Base-by-base conservation (phyloP, 2,329 filamentous ascomycete genomes). In the Fusarium sp. region DNA sequence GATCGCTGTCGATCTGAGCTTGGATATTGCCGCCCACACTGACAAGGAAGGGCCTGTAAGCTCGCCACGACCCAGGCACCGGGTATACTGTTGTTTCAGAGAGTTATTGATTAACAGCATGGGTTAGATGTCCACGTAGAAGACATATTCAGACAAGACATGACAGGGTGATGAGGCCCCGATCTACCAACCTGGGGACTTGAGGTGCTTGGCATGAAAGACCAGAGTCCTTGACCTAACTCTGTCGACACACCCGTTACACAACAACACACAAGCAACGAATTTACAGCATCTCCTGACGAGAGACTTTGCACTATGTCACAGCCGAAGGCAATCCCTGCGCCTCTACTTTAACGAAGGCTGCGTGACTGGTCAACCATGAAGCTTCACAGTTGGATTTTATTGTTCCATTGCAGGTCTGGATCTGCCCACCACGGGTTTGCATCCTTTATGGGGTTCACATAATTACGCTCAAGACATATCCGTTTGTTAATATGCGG, bases 291-390 rank as follows among this genome's bases (percentile, higher is more conserved):
- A 60, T 61, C 44, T 70, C 23, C 62, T 74, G 52, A 66, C 50
- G 62, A 73, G 51, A 69, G 58, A 71, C 60, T 50, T 57, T 61
- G 60, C 53, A 60, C 45, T 60, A 70, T 61, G 62, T 65, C 46
- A 71, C 68, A 62, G 53, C 44, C 64, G 62, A 68, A 60, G 38
- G 26, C 23, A 34, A 50, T 54, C 54, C 46, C 54, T 47, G 23
- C 47, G 53, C 65, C 38, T 34, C 51, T 28, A 54, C 38, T 55
- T 30, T 58, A 20, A 41, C 41, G 58, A 50, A 46, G 18, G 33
- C 47, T 49, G 41, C 20, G 41, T 56, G 33, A 30, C 34, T 44
- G 38, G 52, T 45, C 13, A 50, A 47, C 31, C 30, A 46, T 18
- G 30, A 23, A 46, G 49, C 31, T 46, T 40, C 33, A 36, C 28